Base-by-base conservation (phyloP, 306 rosid genomes). In the Crataegus laevigata region DNA sequence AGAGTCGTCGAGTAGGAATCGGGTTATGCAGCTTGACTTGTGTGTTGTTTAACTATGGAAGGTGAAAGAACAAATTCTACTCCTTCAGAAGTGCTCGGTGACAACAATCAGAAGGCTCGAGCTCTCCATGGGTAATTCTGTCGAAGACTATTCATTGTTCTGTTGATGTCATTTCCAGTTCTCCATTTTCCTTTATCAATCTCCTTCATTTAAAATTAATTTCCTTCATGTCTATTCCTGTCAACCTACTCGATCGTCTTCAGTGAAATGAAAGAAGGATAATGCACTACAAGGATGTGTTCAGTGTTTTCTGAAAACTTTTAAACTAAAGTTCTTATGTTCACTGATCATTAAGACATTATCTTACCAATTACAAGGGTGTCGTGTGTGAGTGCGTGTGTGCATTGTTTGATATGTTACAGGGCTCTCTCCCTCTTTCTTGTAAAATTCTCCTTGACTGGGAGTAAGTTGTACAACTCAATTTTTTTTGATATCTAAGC, bases 111-210 rank as follows among this genome's bases (percentile, higher is more conserved):
- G 85, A 89, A 84, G 84, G 73, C 70, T 62, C 89, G 92, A 81
- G 82, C 89, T 51, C 68, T 84, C 25, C 91, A 91, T 18, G 93
- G 98, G 98, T 93, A 91, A 82, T 68, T 77, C 72, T 45, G 19
- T 50, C 63, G 34, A 64, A 34, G 24, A 29, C 45, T 70, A 47
- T 60, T 29, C 55, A 69, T 29, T 11, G 40, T 71, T 70, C 59
- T 71, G 62, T 72, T 38, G 13, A 76, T 77, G 51, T 65, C 52
- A 47, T 73, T 26, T 50, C 32, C 6, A n/a, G 32, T n/a, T 72
- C 42, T 57, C 52, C 60, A 19, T 32, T 0, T 66, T 68, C 51
- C 12, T 73, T 3, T 71, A 36, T 18, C 18, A 34, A 59, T 78
- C 51, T 68, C 75, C 59, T 64, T 63, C 11, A 30, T 58, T 24